phyloP scores from a whole-genome alignment of 129 eudicot genomes.

The Kitagawia praeruptora region DNA sequence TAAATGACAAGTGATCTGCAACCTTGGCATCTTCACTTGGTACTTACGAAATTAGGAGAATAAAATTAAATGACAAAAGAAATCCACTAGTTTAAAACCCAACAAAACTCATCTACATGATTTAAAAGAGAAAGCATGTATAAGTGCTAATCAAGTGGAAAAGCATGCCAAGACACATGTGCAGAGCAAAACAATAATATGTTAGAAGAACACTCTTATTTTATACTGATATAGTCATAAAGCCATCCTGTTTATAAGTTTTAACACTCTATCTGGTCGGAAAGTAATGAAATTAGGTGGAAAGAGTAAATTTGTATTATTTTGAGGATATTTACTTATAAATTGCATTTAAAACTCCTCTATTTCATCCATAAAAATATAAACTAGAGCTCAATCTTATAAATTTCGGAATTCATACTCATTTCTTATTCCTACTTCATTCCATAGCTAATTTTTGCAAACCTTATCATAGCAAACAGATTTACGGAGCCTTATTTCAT shows the following conservation, averaged over 20 bases:
- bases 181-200: background rate
- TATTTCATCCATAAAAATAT: background rate
- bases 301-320: background rate
- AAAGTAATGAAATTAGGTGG: background rate
- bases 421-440: background rate
- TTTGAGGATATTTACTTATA: background rate
- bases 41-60: background rate
- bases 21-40: conserved; percentile 11
- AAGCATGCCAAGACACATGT: background rate
- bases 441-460: no score
- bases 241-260: background rate
- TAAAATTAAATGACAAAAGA: background rate
- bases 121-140: background rate
- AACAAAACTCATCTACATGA: background rate
- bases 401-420: background rate
- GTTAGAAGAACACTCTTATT: background rate
- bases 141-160: background rate
- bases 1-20: conserved; percentile 77
- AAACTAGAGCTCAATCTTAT: background rate
- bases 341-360: background rate
- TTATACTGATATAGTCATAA: background rate
- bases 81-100: background rate
- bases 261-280: background rate
- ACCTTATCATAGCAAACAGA: no score
- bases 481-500: no score